These are phyloP conservation scores for Lizonia empirigonia DNA, from an alignment of 2,329 filamentous ascomycete genomes.

Conservation along the genomic window DNA sequence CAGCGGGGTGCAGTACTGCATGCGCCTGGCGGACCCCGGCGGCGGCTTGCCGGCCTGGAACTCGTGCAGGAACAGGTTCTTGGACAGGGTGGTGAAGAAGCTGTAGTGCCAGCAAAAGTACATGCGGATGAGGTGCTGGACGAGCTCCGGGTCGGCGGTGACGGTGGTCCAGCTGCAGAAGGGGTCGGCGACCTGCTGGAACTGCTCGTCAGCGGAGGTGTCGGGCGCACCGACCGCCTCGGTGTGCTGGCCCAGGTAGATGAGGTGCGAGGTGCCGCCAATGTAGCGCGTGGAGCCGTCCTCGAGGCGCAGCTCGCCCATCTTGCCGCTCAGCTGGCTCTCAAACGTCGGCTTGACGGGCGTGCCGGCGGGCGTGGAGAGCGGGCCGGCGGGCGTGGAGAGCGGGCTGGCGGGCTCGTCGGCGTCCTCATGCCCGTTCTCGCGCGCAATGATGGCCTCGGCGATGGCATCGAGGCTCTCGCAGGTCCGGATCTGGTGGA, in stretches of 20 bases:
- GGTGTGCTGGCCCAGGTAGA: constrained; percentile 65
- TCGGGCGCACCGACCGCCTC: constrained; percentile 42
- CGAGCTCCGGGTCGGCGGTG: constrained; percentile 76
- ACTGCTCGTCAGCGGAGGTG: constrained; percentile 51
- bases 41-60: constrained; percentile 73
- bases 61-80: constrained; percentile 83
- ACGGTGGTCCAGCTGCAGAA: constrained; percentile 87
- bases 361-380: constrained; percentile 46
- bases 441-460: constrained; percentile 61
- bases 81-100: constrained; percentile 91
- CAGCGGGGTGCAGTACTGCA: constrained; percentile 83
- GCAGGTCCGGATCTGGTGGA: constrained; percentile 86
- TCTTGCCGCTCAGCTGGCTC: constrained; percentile 84
- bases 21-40: constrained; percentile 56
- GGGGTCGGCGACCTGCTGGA: constrained; percentile 66
- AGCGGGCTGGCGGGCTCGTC: constrained; percentile 46
- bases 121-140: constrained; percentile 91
- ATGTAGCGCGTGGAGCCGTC: constrained; percentile 90
- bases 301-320: constrained; percentile 87
- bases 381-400: constrained; percentile 31
- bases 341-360: constrained; percentile 60
- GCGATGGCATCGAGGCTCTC: constrained; percentile 73
- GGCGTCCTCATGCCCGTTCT: constrained; percentile 54
- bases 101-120: constrained; percentile 99
- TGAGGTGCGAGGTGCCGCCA: constrained; percentile 90